A percentile compares a stretch with the other conserved stretches of the same genome.
These are phyloP conservation scores for Backusella tarrabulga DNA, from an alignment of 192 early-diverging fungal genomes.

Conservation along the genomic window DNA sequence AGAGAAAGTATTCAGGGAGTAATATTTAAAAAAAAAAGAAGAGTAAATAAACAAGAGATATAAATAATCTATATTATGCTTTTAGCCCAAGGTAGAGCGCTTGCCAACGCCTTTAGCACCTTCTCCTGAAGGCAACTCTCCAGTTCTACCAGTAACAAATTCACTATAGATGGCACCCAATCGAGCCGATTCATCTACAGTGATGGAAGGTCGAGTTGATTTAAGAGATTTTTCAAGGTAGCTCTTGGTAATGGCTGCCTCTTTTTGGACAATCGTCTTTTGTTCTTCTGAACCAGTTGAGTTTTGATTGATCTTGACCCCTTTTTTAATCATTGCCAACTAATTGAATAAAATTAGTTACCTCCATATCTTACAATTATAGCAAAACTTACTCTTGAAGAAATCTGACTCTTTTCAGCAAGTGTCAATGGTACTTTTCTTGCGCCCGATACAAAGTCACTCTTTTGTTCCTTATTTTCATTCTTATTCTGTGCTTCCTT, in stretches of 20 bases:
- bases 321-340: conserved; percentile 26
- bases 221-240: conserved; percentile 60
- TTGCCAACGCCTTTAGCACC: conserved; percentile 42
- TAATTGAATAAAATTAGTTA: background rate
- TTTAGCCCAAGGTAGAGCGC: conserved; percentile 37
- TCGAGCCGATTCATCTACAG: conserved; percentile 49
- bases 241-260: conserved; percentile 31
- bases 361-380: background rate
- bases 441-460: conserved; percentile 40
- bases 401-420: conserved; percentile 55
- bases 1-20: background rate
- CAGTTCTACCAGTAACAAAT: conserved; percentile 58
- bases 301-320: conserved; percentile 10
- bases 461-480: conserved; percentile 21
- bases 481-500: conserved; percentile 34
- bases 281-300: conserved; percentile 15
- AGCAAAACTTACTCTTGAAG: conserved; percentile 38
- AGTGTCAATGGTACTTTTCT: conserved; percentile 44
- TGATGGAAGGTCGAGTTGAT: conserved; percentile 63
- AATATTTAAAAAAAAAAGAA: background rate
- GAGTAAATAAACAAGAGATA: background rate
- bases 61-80: background rate
- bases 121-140: conserved; percentile 56
- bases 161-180: conserved; percentile 59
- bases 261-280: conserved; percentile 27